phyloP scores from a whole-genome alignment of 2,329 filamentous ascomycete species.

The Cercospora zeina region DNA sequence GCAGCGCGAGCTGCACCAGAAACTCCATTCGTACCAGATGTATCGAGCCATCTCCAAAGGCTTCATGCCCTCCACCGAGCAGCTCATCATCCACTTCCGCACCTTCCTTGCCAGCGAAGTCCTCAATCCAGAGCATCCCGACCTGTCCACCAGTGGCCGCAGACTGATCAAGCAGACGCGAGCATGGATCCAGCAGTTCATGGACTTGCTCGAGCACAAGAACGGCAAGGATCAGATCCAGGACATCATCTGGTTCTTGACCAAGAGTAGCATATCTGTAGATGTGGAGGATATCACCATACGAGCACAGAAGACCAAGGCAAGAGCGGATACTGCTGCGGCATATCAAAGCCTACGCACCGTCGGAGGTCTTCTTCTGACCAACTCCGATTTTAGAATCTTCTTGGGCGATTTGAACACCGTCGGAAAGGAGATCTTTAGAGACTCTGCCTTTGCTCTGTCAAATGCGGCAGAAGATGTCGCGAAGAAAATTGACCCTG shows the following conservation, averaged over 20 bases:
- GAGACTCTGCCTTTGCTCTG: constrained; percentile 78
- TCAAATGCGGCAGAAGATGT: constrained; percentile 73
- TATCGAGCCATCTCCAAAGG: constrained; percentile 75
- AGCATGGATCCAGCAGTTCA: constrained; percentile 74
- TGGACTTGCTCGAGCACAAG: constrained; percentile 78
- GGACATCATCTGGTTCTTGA: constrained; percentile 83
- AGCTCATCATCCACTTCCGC: constrained; percentile 75
- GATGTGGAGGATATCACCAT: constrained; percentile 65
- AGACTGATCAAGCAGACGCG: constrained; percentile 70
- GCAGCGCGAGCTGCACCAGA: constrained; percentile 77
- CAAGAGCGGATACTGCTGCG: constrained; percentile 69
- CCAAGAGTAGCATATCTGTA: constrained; percentile 69
- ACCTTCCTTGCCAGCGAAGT: constrained; percentile 75
- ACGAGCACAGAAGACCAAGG: constrained; percentile 62
- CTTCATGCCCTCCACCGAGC: constrained; percentile 90
- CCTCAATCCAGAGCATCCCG: constrained; percentile 71
- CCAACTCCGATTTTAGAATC: constrained; percentile 85
- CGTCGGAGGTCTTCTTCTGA: constrained; percentile 78
- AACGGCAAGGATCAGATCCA: constrained; percentile 84
- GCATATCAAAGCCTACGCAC: constrained; percentile 81
- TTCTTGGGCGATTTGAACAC: constrained; percentile 79
- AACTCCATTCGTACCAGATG: constrained; percentile 94
- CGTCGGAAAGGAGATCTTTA: constrained; percentile 79
- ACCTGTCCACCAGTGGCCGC: constrained; percentile 75
- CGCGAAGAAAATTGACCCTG: constrained; percentile 71